A percentile compares a stretch with the other conserved stretches of the same genome.
Evolutionary conservation across 169 alveolate species (phyloP).

Genomic region (Cryptosporidium felis): DNA sequence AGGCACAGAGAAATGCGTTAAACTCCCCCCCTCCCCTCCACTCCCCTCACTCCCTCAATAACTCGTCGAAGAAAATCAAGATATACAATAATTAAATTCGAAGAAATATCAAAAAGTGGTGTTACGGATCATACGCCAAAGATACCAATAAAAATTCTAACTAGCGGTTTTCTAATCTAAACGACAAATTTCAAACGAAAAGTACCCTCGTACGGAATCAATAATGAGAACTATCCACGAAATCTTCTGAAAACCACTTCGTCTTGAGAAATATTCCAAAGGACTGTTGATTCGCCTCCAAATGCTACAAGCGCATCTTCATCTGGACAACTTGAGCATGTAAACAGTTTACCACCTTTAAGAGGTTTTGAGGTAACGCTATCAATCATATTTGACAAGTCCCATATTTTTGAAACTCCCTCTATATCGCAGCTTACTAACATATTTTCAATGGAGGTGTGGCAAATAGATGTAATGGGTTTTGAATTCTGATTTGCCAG

Average conservation of each 20-base stretch:
- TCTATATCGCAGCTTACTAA: constrained; percentile 54
- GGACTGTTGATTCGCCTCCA: constrained; percentile 52
- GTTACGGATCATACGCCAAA: too few species aligned
- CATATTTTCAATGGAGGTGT: constrained; percentile 23
- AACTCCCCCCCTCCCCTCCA: too few species aligned
- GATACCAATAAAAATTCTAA: too few species aligned
- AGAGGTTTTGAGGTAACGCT: not conserved
- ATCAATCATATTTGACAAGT: constrained; percentile 19
- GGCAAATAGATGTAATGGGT: constrained; percentile 49
- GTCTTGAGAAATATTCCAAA: constrained; percentile 65
- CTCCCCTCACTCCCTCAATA: too few species aligned
- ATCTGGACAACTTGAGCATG: constrained; percentile 58
- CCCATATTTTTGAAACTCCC: constrained; percentile 49
- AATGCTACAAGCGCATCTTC: constrained; percentile 54
- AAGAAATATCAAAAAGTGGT: too few species aligned
- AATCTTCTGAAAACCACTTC: constrained; percentile 4
- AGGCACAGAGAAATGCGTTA: too few species aligned
- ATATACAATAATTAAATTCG: too few species aligned
- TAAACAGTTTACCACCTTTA: constrained; percentile 42
- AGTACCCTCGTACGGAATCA: too few species aligned
- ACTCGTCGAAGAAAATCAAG: too few species aligned
- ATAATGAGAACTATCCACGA: too few species aligned
- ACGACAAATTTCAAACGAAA: too few species aligned
- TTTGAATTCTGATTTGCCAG: constrained; percentile 3
- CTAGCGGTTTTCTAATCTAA: too few species aligned